Evolutionary conservation across 305 asterid genomes (phyloP), one percentile per base, ranked within the genome.

Genomic region (Solanum chacoense): DNA sequence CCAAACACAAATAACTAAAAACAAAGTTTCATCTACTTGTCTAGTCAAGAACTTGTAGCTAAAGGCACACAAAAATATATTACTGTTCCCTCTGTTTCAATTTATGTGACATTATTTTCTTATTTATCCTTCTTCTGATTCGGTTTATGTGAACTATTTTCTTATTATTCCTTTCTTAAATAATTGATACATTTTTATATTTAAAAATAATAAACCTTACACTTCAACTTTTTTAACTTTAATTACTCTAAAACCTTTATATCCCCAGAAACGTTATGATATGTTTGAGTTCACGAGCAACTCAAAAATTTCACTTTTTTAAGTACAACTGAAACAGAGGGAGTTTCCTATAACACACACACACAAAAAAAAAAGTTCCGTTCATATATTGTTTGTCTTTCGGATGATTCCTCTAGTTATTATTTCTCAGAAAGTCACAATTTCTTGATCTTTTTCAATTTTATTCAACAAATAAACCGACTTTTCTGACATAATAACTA

Each of bases 41-140:
- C n/a, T 18, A 50, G 10, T 76, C 50, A 76, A 76, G 45, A 34
- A 75, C 28, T 34, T 34, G 28, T 34, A 34, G 1, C 81, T 24
- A 74, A 32, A 32, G 40, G 26, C 40, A 69, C 75, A 3, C 80
- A 32, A 2, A 32, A 74, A 72, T 72, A 29, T 29, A 31, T 16
- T 31, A 28, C 0, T 6, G 2, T 8, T 12, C 0, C 22, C 2
- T 42, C 26, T 14, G 7, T 32, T 20, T 34, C n/a, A 18, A 0
- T 75, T 10, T 75, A 34, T 75, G 45, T 4, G 18, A 34, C 2
- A 6, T 0, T 50, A 50, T 2, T 50, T 50, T 50, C 2, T 50
- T 18, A 50, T 16, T 16, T 50, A 50, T 50, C 8, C 0, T 50
- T 14, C 2, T 6, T 75, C 0, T 4, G 7, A 8, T 32, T 32